Base-by-base conservation (phyloP, 345 rosid genomes). In the Aethionema arabicum region DNA sequence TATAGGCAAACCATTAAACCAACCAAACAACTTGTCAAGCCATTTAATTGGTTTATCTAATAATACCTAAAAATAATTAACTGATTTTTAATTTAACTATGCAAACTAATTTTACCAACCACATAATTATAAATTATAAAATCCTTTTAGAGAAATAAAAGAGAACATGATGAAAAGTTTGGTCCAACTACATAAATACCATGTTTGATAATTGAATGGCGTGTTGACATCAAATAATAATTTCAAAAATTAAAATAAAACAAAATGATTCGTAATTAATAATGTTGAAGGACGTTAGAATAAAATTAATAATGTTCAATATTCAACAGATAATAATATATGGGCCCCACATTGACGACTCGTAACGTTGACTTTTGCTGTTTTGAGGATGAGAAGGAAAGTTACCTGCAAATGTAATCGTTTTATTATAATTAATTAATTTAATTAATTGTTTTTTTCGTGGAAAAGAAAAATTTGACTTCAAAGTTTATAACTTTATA, bases 371-470 rank as follows among this genome's bases (percentile, higher is more conserved):
- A 70, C 74, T 70, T 63, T 63, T 56, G 30, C 65, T 11, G 0
- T 33, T 38, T 43, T 63, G 54, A 62, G 69, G 48, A 56, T 55
- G 54, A 70, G 35, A 63, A 42, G 15, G 74, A 63, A 57, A 63
- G 32, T 70, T 29, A 70, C 69, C 59, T 63, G 36, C 69, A 41
- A n/a, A n/a, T n/a, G n/a, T n/a, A n/a, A 63, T 51, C 53, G 48
- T 52, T 63, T 42, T 42, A 42, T 42, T 64, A 33, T 13, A 41
- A 60, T 52, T 14, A 50, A 62, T 35, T 30, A 48, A 14, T 41
- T 11, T 5, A 38, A 11, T 45, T 31, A 4, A 35, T 35, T 35
- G 1, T 12, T 0, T 42, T 59, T 33, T 27, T 2, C 27, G 12
- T 8, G 41, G 30, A 61, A 70, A 56, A 32, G 47, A 41, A 63